Evolutionary conservation across 495 filamentous ascomycete genomes (phyloP).

Genomic region (Aspergillus nanangensis): DNA sequence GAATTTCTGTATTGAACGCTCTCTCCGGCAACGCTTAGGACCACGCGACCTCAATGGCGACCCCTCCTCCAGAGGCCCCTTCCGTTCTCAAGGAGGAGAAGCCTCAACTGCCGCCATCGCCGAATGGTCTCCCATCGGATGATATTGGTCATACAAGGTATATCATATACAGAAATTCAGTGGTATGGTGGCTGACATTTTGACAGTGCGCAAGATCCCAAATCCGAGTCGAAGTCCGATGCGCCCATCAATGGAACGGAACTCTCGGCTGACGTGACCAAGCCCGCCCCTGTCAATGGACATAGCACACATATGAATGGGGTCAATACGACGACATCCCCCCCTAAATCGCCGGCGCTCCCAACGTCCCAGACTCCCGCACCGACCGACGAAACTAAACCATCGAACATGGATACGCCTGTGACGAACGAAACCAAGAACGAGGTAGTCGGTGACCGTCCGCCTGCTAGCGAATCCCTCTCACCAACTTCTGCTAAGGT

Average conservation of each 20-base stretch:
- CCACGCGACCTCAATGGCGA: conserved; percentile 37
- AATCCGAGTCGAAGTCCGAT: conserved; percentile 18
- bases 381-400: conserved; percentile 12
- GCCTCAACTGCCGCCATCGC: conserved; percentile 41
- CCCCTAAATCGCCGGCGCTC: conserved; percentile 29
- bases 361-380: conserved; percentile 9
- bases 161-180: conserved; percentile 10
- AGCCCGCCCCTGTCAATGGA: conserved; percentile 26
- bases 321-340: conserved; percentile 29
- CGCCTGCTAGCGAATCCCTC: background rate
- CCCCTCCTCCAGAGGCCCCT: conserved; percentile 44
- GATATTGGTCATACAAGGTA: conserved; percentile 27
- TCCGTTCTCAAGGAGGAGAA: conserved; percentile 41
- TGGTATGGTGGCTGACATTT: conserved; percentile 12
- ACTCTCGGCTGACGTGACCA: conserved; percentile 9
- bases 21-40: conserved; percentile 14
- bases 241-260: conserved; percentile 13
- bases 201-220: conserved; percentile 13
- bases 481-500: conserved; percentile 4
- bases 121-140: conserved; percentile 31
- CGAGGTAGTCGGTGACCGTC: conserved; percentile 3
- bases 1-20: conserved; percentile 25
- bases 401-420: conserved; percentile 9
- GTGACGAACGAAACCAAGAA: conserved; percentile 9
- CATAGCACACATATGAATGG: conserved; percentile 18